phyloP scores from a whole-genome alignment of 257 asterid species.

The Capsicum chinense region DNA sequence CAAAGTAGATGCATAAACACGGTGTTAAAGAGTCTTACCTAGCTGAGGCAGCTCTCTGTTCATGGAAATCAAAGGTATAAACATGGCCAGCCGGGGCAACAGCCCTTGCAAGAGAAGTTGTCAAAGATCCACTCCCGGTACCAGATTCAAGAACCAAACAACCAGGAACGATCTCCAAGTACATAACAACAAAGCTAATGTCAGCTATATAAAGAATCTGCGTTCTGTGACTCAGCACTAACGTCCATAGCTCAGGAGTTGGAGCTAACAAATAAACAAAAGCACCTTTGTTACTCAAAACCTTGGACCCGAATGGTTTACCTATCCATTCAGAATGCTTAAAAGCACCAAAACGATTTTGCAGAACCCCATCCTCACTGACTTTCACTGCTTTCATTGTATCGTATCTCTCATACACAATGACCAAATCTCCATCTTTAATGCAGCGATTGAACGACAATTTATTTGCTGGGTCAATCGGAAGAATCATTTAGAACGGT shows the following conservation, averaged over 20 bases:
- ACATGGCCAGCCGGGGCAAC: conserved; percentile 85
- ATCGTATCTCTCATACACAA: conserved; percentile 81
- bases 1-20: not conserved
- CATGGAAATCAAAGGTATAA: conserved; percentile 94
- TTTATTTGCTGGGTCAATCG: conserved; percentile 49
- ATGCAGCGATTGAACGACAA: conserved; percentile 67
- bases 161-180: conserved; percentile 88
- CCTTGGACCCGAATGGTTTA: conserved; percentile 86
- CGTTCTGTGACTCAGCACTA: conserved; percentile 95
- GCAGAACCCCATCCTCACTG: conserved; percentile 61
- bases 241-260: conserved; percentile 94
- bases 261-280: conserved; percentile 87
- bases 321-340: conserved; percentile 96
- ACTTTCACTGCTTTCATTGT: conserved; percentile 81
- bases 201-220: conserved; percentile 95
- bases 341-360: conserved; percentile 85
- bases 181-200: conserved; percentile 87
- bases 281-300: conserved; percentile 75
- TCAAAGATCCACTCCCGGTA: conserved; percentile 94
- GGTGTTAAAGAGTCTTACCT: conserved; percentile 53
- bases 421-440: conserved; percentile 73
- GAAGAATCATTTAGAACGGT: conserved; percentile 48
- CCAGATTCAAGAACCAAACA: conserved; percentile 95
- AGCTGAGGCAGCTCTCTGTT: conserved; percentile 90
- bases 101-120: conserved; percentile 90